phyloP scores from a whole-genome alignment of 2,329 filamentous ascomycete species.

The Lachnellula hyalina region DNA sequence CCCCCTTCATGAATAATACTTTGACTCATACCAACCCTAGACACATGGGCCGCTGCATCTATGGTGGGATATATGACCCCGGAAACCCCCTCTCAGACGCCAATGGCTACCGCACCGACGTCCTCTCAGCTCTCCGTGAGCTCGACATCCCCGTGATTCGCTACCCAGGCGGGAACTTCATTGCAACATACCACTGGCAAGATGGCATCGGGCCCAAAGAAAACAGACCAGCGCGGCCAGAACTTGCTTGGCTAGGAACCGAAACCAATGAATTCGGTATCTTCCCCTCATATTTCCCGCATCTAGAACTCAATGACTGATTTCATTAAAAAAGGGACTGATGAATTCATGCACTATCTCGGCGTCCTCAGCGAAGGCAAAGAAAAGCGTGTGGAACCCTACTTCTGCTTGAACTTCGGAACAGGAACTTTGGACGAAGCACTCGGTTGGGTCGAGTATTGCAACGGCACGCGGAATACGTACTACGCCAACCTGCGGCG shows the following conservation, averaged over 20 bases:
- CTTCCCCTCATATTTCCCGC: neutral
- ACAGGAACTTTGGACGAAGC: constrained; percentile 57
- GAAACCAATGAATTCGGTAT: constrained; percentile 74
- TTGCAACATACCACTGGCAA: constrained; percentile 79
- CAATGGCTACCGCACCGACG: constrained; percentile 73
- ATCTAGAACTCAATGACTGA: neutral
- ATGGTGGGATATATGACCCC: constrained; percentile 80
- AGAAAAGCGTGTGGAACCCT: constrained; percentile 64
- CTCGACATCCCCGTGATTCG: constrained; percentile 71
- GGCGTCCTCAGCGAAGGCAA: constrained; percentile 58
- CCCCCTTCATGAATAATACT: neutral
- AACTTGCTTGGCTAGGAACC: constrained; percentile 72
- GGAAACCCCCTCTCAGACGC: constrained; percentile 66
- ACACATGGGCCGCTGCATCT: constrained; percentile 86
- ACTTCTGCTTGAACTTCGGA: constrained; percentile 75
- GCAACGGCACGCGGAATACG: constrained; percentile 71
- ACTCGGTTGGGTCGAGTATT: constrained; percentile 80
- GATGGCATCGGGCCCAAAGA: constrained; percentile 74
- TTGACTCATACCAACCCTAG: constrained; percentile 35
- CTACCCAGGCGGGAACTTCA: constrained; percentile 81
- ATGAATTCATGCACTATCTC: constrained; percentile 83
- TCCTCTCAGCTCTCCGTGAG: constrained; percentile 67
- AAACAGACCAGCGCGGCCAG: constrained; percentile 56
- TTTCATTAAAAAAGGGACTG: constrained; percentile 42
- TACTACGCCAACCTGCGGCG: constrained; percentile 78